phyloP scores from a whole-genome alignment of 108 stramenopile species.

The Aurantiochytrium sp. region DNA sequence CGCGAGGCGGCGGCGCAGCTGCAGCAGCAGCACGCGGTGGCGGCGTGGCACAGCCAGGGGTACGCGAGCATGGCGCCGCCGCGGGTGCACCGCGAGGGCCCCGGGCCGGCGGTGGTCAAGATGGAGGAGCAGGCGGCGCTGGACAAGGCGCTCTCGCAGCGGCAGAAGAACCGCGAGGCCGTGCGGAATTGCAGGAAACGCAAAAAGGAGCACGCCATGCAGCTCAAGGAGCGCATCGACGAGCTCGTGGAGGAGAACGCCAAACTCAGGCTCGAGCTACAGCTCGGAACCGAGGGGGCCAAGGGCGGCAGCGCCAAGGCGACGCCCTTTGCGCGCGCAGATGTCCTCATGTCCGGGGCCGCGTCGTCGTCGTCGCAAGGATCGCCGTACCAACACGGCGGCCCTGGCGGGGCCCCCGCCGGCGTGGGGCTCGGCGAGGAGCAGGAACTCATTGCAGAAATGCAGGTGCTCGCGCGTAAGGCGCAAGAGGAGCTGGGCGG shows the following conservation, averaged over 20 bases:
- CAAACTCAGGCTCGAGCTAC: not conserved
- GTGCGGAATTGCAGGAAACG: constrained; percentile 8
- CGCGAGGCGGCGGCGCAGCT: not conserved
- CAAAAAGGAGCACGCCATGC: not conserved
- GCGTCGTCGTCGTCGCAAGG: too few species aligned
- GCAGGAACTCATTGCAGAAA: not conserved
- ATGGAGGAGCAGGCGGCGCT: not conserved
- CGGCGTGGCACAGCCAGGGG: not conserved
- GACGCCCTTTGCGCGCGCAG: not conserved
- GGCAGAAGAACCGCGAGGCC: constrained; percentile 16
- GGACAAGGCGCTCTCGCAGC: not conserved
- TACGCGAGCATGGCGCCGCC: not conserved
- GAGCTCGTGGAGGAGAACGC: not conserved
- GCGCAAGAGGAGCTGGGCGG: not conserved
- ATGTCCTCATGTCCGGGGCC: too few species aligned
- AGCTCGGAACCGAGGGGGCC: not conserved
- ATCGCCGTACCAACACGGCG: not conserved
- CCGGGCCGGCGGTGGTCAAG: not conserved
- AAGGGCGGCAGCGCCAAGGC: not conserved
- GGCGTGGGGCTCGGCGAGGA: not conserved
- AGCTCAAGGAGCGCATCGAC: constrained; percentile 6
- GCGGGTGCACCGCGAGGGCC: not conserved
- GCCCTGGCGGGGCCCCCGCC: not conserved
- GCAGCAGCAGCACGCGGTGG: not conserved
- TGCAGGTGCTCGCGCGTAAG: not conserved